Percentiles rank a stretch among this genome's conserved stretches.
Evolutionary conservation across 129 eudicot genomes (phyloP).

Genomic region (Centella asiatica): DNA sequence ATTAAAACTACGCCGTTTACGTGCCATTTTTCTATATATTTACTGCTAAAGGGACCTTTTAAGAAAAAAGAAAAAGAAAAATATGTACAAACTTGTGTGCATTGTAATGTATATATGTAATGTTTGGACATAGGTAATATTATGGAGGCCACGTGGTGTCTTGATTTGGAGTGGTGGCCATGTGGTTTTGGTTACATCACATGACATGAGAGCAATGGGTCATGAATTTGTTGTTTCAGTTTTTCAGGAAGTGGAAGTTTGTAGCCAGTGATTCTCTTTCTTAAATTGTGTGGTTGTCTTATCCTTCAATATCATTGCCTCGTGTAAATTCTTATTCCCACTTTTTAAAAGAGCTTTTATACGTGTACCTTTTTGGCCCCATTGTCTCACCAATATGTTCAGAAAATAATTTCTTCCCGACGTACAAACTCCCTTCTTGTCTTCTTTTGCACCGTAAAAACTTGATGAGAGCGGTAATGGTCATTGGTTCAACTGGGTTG

Average conservation of each 20-base stretch:
- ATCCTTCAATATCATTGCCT: background rate
- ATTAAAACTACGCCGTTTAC: no score
- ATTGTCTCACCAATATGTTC: background rate
- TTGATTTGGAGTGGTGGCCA: background rate
- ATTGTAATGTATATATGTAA: no score
- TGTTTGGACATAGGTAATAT: no score
- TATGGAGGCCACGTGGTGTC: background rate
- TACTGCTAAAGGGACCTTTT: no score
- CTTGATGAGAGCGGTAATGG: no score
- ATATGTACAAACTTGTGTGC: background rate
- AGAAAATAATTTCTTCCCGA: background rate
- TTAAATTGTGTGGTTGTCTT: background rate
- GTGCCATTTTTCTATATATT: no score
- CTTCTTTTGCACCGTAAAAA: no score
- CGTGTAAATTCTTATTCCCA: background rate
- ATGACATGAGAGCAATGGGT: background rate
- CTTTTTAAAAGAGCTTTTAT: background rate
- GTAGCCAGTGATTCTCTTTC: background rate
- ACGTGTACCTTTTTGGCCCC: background rate
- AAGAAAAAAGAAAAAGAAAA: no score
- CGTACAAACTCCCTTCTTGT: no score
- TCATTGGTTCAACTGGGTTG: no score
- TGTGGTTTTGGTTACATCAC: slow-evolving; percentile 5
- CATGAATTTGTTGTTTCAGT: background rate
- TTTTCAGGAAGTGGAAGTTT: background rate